phyloP scores from a whole-genome alignment of 345 rosid genomes.

The Alliaria petiolata region DNA sequence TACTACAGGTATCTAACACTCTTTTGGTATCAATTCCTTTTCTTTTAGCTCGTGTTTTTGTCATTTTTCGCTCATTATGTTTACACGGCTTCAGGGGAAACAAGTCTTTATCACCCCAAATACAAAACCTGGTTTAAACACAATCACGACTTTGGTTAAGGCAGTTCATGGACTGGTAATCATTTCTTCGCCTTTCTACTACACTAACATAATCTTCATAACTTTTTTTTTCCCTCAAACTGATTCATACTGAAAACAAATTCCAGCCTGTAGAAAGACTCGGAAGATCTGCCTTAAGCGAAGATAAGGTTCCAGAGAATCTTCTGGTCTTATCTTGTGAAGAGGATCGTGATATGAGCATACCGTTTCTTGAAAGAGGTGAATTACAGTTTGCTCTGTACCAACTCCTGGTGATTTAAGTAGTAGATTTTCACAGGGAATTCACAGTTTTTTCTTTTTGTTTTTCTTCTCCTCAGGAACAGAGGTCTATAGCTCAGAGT shows the following conservation, averaged over 20 bases:
- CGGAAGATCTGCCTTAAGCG: constrained; percentile 66
- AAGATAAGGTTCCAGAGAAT: constrained; percentile 48
- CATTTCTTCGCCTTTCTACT: neutral
- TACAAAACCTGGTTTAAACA: constrained; percentile 65
- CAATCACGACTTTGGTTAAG: constrained; percentile 55
- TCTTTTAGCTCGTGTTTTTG: neutral
- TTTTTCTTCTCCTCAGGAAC: constrained; percentile 42
- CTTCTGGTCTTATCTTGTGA: constrained; percentile 79
- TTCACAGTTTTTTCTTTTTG: neutral
- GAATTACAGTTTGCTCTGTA: neutral
- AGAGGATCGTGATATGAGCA: constrained; percentile 55
- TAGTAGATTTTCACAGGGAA: neutral
- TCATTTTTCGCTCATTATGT: constrained; percentile 8
- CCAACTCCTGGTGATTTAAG: neutral
- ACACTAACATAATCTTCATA: neutral
- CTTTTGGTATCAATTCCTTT: neutral
- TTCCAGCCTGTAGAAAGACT: constrained; percentile 69
- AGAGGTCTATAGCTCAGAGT: constrained; percentile 79
- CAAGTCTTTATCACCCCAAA: constrained; percentile 69
- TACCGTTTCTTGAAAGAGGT: constrained; percentile 86
- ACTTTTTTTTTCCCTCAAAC: constrained; percentile 1
- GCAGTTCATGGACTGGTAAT: constrained; percentile 72
- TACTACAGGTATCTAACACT: constrained; percentile 43
- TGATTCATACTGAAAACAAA: constrained; percentile 21
- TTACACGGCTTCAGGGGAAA: constrained; percentile 45